Evolutionary conservation across 75 land plant species (phyloP), one percentile per base, ranked within the genome.

Genomic region (Pseudotsuga menziesii): DNA sequence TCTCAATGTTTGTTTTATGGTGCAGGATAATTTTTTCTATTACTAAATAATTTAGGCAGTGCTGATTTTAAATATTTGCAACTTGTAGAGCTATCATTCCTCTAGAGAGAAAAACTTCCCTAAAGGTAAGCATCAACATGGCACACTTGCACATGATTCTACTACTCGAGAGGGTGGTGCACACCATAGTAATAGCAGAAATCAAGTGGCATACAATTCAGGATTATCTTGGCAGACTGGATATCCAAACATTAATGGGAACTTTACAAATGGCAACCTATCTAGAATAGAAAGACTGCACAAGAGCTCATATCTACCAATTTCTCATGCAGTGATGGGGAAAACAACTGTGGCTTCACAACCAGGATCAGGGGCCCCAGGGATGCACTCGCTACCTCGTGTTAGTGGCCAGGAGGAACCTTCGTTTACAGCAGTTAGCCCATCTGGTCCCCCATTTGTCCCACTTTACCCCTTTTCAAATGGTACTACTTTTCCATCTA

Each of bases 321-420:
- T 6, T 64, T 64, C 69, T 64, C 69, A 64, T 64, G 36, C 36
- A 64, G 69, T 64, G 32, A 35, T 19, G 60, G n/a, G 54, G 54
- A 48, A 48, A 12, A 11, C 9, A 48, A 12, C 54, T 2, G 2
- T 48, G 12, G 54, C 54, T 9, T 48, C 54, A 48, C 54, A 48
- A 48, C 54, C 54, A 48, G 54, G 54, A 48, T 48, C 11, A 58
- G 22, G 17, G 60, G 22, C n/a, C 20, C 22, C 22, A 58, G 60
- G 7, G 22, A 4, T 19, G 22, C 60, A 58, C 6, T n/a, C 60
- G 6, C 60, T n/a, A 1, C 3, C 60, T 19, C 60, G 9, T 48
- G 12, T 64, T 32, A 64, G 69, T 17, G 41, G 41, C 19, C 1
- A 29, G 36, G 36, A 64, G 3, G 26, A 4, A 15, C 36, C 35